Evolutionary conservation across 257 asterid genomes (phyloP).

Genomic region (Gentiana straminea): DNA sequence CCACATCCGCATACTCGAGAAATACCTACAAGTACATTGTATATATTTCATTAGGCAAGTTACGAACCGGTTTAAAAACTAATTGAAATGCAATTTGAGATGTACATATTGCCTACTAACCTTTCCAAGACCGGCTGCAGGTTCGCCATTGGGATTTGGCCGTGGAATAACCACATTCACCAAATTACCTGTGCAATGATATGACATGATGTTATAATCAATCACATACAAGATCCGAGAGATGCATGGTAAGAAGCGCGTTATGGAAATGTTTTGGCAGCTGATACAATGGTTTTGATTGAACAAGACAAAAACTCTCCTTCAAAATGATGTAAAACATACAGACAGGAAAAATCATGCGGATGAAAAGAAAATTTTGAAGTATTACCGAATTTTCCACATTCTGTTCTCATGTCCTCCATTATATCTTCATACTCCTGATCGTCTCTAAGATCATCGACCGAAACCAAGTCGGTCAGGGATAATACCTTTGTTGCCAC

Average conservation of each 20-base stretch:
- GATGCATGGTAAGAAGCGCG: conserved; percentile 1
- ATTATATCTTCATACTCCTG: conserved; percentile 76
- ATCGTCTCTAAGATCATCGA: conserved; percentile 64
- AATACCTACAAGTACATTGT: conserved; percentile 34
- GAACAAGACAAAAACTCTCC: conserved; percentile 12
- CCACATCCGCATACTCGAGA: conserved; percentile 46
- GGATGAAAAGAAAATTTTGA: no score
- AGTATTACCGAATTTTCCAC: conserved; percentile 52
- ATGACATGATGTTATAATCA: neutral
- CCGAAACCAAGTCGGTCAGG: conserved; percentile 55
- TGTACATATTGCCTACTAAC: conserved; percentile 21
- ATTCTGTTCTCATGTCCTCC: conserved; percentile 49
- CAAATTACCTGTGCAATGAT: conserved; percentile 48
- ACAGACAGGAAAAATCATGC: neutral
- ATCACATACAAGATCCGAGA: neutral
- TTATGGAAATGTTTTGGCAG: conserved; percentile 14
- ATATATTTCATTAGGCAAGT: no score
- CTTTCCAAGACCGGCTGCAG: conserved; percentile 89
- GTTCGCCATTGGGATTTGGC: conserved; percentile 57
- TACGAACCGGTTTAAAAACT: no score
- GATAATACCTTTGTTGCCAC: conserved; percentile 70
- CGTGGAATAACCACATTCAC: conserved; percentile 79
- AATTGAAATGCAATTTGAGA: no score
- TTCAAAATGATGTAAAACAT: conserved; percentile 23
- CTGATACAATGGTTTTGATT: conserved; percentile 10